Conservation (phyloP, 352 stramenopile species). For the Pythium insidiosum region DNA sequence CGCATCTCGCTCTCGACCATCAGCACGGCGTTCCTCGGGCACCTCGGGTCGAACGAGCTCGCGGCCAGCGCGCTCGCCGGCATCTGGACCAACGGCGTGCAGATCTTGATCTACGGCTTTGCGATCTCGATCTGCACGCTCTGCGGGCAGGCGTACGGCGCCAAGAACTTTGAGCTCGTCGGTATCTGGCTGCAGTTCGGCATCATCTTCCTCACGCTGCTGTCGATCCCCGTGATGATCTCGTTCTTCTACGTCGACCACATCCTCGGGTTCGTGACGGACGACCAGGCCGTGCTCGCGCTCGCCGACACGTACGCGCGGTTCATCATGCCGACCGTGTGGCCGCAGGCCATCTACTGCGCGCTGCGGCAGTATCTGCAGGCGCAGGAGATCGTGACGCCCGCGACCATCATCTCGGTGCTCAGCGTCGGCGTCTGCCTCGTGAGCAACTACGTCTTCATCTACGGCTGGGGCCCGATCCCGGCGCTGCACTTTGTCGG, state of each 20-base stretch:
- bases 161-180: slow-evolving; percentile 70
- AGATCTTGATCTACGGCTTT: slow-evolving; percentile 76
- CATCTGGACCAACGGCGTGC: slow-evolving; percentile 75
- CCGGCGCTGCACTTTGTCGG: slow-evolving; percentile 59
- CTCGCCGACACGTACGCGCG: slow-evolving; percentile 58
- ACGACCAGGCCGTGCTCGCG: slow-evolving; percentile 48
- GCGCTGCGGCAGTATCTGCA: slow-evolving; percentile 73
- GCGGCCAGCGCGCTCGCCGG: slow-evolving; percentile 59
- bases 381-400: slow-evolving; percentile 71
- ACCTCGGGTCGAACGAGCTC: slow-evolving; percentile 66
- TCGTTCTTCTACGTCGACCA: slow-evolving; percentile 79
- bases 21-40: slow-evolving; percentile 68
- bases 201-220: slow-evolving; percentile 52
- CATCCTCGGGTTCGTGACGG: slow-evolving; percentile 57
- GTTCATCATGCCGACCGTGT: slow-evolving; percentile 49
- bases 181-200: slow-evolving; percentile 76
- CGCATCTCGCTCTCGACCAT: slow-evolving; percentile 75
- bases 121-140: slow-evolving; percentile 75
- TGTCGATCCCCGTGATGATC: slow-evolving; percentile 67
- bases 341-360: slow-evolving; percentile 65
- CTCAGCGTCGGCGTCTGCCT: slow-evolving; percentile 57
- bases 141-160: slow-evolving; percentile 71
- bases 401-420: slow-evolving; percentile 71
- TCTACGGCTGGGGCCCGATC: slow-evolving; percentile 65
- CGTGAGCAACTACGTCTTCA: slow-evolving; percentile 67